Base-by-base conservation (phyloP, 352 stramenopile species). In the Phytopythium cucurbitacearum region DNA sequence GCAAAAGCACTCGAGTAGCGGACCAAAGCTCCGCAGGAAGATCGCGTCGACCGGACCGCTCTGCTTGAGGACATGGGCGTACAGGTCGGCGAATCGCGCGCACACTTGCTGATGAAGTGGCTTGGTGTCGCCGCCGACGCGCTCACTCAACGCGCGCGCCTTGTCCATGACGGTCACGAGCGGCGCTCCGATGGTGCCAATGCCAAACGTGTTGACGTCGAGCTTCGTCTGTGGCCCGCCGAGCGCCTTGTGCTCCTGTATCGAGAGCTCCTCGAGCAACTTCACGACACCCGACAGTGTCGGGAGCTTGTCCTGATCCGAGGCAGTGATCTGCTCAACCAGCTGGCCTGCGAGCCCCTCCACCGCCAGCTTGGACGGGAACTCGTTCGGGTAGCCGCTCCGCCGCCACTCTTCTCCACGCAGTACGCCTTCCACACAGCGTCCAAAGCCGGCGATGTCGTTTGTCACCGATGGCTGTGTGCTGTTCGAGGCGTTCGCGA, bases 1-100 rank as follows among this genome's bases (percentile, higher is more conserved):
- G 16, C 48, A 53, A 37, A 53, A 53, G 48, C 48, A 44, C 48
- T 53, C 48, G 36, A 53, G 37, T 15, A 53, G 48, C 12, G 48
- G 48, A 16, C 48, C 48, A 11, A 53, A 53, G 36, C 48, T 53
- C 10, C 48, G 48, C n/a, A 53, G 11, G 36, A 53, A 53, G 28
- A 53, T 53, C n/a, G 48, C 48, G 28, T 53, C 48, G 15, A 53
- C 39, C 2, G 44, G 16, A 2, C 48, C 48, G 37, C 44, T 53
- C 36, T 53, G 48, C 48, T 35, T 28, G 5, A 37, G 36, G 36
- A 53, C 48, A 21, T 53, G 48, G 1, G 48, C 48, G 48, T 53
- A 53, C 35, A 53, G 37, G 15, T 53, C 48, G 48, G 48, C 48
- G 5, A 53, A 53, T 16, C 48, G 48, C 36, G 28, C 12, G 21